Evolutionary conservation across 495 filamentous ascomycete genomes (phyloP), one percentile per base, ranked within the genome.

Genomic region (Penicillium atrosanguineum): DNA sequence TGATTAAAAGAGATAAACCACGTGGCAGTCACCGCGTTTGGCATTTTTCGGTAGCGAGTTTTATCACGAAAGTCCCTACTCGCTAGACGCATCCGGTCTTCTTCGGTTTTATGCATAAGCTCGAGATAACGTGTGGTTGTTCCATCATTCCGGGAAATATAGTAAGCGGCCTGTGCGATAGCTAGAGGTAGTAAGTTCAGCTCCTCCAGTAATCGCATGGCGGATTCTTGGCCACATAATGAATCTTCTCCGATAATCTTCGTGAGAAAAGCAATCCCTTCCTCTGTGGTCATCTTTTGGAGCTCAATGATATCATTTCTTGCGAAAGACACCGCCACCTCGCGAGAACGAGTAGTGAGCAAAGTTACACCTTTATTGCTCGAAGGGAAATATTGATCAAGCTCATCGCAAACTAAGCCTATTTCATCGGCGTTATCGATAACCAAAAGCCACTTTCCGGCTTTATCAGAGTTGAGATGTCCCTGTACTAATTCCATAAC

Each of bases 1-100:
- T 77, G 69, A 9, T 76, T 59, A 44, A 82, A 78, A 3, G 76
- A 77, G n/a, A 81, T 65, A 0, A 71, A 60, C 76, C 73, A 83
- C 11, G 78, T 84, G 1, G 62, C 64, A 18, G 76, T 74, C 6
- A 82, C 63, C 1, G 67, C 46, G n/a, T 65, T 59, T 14, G 59
- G n/a, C n/a, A n/a, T n/a, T n/a, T n/a, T 60, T 1, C 6, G 19
- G 50, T 80, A 76, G 28, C 75, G 63, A 29, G 61, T 60, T 1
- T 62, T 58, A 50, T 79, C 75, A 7, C 58, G 53, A 50, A 79
- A 83, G 16, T 78, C 71, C 54, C 60, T 56, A 48, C 69, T 76
- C 51, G 78, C 55, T 31, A 78, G 54, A 38, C 47, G 52, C 16
- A 69, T 41, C 18, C 48, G 53, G 31, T 74, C 61, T 41, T 72